Percentiles rank a stretch among this genome's conserved stretches.
These are phyloP conservation scores for Penicillium maclennaniae DNA, from an alignment of 495 filamentous ascomycete species.

Conservation along the genomic window DNA sequence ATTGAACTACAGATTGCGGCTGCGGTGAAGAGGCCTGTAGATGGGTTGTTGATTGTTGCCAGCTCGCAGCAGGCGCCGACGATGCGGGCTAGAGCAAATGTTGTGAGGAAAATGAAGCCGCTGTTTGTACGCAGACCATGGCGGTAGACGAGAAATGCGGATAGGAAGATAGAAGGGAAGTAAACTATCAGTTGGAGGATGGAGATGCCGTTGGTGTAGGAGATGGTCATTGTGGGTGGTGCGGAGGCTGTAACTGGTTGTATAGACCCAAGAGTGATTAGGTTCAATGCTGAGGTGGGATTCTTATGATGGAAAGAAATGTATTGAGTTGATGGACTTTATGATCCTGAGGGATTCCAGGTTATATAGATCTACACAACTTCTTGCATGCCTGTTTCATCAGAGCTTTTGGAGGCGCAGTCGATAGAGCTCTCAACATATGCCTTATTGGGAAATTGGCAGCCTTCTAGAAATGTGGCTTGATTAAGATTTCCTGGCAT, in stretches of 20 bases:
- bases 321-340: neutral
- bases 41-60: conserved; percentile 30
- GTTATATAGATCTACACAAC: conserved; percentile 4
- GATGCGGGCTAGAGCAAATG: conserved; percentile 35
- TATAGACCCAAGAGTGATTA: neutral
- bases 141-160: conserved; percentile 31
- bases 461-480: conserved; percentile 4
- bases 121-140: conserved; percentile 35
- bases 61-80: conserved; percentile 36
- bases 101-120: conserved; percentile 37
- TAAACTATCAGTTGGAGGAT: conserved; percentile 35
- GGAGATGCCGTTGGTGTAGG: conserved; percentile 32
- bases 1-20: conserved; percentile 27
- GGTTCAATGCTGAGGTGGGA: no score
- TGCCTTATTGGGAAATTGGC: neutral
- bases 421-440: neutral
- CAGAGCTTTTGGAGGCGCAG: conserved; percentile 3
- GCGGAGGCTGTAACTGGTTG: neutral
- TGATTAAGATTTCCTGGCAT: neutral
- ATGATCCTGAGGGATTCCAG: neutral
- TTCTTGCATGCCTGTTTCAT: conserved; percentile 5
- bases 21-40: conserved; percentile 19
- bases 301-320: neutral
- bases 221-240: conserved; percentile 17
- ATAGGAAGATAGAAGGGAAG: conserved; percentile 28